Base-by-base conservation (phyloP, 495 filamentous ascomycete genomes). In the Neurospora intermedia region DNA sequence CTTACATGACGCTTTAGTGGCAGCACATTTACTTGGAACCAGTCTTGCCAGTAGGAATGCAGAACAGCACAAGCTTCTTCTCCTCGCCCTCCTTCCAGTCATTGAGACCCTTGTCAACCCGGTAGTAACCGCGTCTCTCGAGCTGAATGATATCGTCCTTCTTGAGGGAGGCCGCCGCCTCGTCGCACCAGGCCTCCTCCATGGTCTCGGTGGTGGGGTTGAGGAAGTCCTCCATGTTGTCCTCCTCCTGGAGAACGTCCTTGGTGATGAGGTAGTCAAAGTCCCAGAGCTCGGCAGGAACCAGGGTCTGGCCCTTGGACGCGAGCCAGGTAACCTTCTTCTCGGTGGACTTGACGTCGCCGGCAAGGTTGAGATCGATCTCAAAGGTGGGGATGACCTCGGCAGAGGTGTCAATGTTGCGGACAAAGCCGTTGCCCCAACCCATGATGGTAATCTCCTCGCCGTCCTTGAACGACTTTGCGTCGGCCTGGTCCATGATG, bases 381-480 rank as follows among this genome's bases (percentile, higher is more conserved):
- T 91, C 91, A 4, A 97, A 81, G 43, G 80, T 83, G 0, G 89
- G 91, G 71, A 97, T 89, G 35, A 87, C 82, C 27, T 87, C 83
- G 42, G 85, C 86, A 69, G 80, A 78, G 27, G 84, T 78, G 40
- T 83, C 79, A 23, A 90, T 87, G 70, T 90, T 85, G 45, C 85
- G 84, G 15, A 97, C 91, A 73, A 96, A 88, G 40, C 93, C 94
- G 75, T 98, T 97, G 76, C 94, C 94, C 94, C 94, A 97, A 78
- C 89, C 91, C 94, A 97, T 98, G 38, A 97, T 85, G 0, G 94
- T 98, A 76, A 98, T 93, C 80, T 97, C 94, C 83, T 98, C 94
- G 76, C 92, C 90, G 73, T 91, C 87, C 76, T 88, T 90, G 84
- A 97, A 96, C 69, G 84, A 86, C 81, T 91, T 88, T 74, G 91